Base-by-base conservation (phyloP, 2,329 filamentous ascomycete species). In the Tolypocladium ovalisporum region DNA sequence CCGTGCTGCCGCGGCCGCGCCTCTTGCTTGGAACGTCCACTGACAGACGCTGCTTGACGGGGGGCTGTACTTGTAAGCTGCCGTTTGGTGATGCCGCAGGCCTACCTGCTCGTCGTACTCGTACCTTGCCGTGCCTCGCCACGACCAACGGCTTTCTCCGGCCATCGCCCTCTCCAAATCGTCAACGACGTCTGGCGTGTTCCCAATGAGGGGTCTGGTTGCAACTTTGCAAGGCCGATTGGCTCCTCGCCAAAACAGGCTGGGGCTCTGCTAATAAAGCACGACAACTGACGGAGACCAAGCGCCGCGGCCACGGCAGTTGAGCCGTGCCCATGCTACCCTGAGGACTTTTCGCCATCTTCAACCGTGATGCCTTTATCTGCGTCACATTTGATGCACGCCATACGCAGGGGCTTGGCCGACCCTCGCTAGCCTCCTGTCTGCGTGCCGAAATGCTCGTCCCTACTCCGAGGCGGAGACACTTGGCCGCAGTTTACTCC, bases 1-100 rank as follows among this genome's bases (percentile, higher is more conserved):
- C 58, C 56, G 61, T 59, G 61, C 61, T 63, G 63, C 63, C 62
- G 61, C 62, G 60, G 54, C 52, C 49, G 40, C 55, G 47, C 52
- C 52, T 44, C 52, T 24, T 37, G 36, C n/a, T n/a, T n/a, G n/a
- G n/a, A n/a, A n/a, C n/a, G 22, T 34, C 32, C 32, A 34, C 9
- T 19, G 24, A 49, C 44, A 13, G 47, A 34, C 47, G 47, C 29
- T 34, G 27, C 29, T 51, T 34, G 47, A 29, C 47, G n/a, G 29
- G 17, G n/a, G 29, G 37, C 47, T 13, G 47, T n/a, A 19, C 12
- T 29, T 51, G 47, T 51, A 34, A n/a, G 47, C 29, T 34, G 47
- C 47, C 47, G 27, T 32, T 19, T 4, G 27, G 44, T 32, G 44
- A 12, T 47, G 42, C 42, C 24, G 22, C 27, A 3, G 22, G 24